These are phyloP conservation scores for Chlorella sorokiniana DNA, from an alignment of 139 green algal genomes.

Conservation along the genomic window DNA sequence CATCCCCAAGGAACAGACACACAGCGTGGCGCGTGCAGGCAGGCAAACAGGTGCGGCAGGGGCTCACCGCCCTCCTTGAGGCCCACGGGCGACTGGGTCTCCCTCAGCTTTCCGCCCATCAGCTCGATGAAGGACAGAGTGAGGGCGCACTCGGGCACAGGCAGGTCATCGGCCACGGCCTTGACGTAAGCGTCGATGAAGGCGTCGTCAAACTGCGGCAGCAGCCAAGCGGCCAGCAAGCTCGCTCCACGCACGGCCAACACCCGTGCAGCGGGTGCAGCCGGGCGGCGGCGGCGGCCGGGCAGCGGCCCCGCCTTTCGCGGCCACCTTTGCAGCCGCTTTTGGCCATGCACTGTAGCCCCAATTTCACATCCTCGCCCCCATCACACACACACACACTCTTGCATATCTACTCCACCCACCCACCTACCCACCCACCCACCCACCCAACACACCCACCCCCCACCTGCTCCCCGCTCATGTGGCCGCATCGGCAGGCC, in stretches of 20 bases:
- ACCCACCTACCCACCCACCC: background rate
- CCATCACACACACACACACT: no score
- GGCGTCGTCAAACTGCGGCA: background rate
- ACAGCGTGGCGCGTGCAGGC: background rate
- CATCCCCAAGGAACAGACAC: background rate
- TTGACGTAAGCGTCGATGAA: background rate
- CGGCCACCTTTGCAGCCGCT: no score
- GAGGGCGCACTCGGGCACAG: constrained; percentile 1
- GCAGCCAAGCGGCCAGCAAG: background rate
- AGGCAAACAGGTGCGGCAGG: background rate
- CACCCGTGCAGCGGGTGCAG: background rate
- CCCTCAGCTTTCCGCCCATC: background rate
- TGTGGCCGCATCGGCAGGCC: constrained; percentile 3
- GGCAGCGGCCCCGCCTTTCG: no score
- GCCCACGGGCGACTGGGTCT: background rate
- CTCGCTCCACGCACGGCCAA: background rate
- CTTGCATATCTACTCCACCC: background rate
- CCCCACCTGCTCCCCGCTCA: background rate
- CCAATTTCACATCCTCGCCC: no score
- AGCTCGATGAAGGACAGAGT: constrained; percentile 7
- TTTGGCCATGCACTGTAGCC: no score
- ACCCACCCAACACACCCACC: background rate
- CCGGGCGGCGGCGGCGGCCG: background rate
- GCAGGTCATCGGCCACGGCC: constrained; percentile 6
- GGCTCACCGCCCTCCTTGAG: background rate